These are phyloP conservation scores for Uronychia setigera DNA, from an alignment of 73 alveolate genomes.

Conservation along the genomic window DNA sequence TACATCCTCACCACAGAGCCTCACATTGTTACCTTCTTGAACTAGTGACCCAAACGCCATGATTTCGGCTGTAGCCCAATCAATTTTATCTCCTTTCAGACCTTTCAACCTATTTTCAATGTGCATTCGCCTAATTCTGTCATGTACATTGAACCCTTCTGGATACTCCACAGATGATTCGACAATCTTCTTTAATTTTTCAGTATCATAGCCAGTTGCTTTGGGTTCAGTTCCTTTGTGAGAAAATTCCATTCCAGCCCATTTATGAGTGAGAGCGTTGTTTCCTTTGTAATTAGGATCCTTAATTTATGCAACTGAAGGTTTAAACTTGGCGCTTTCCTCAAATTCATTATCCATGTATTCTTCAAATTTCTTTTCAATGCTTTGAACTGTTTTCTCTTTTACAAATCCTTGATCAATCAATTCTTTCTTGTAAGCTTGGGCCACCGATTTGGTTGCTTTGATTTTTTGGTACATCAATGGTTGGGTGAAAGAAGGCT, in stretches of 20 bases:
- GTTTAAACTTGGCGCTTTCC: conserved; percentile 48
- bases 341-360: conserved; percentile 75
- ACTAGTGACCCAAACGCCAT: conserved; percentile 86
- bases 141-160: conserved; percentile 64
- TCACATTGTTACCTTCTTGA: conserved; percentile 77
- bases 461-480: conserved; percentile 74
- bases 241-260: conserved; percentile 75
- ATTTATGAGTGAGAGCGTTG: conserved; percentile 72
- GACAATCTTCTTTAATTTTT: conserved; percentile 54
- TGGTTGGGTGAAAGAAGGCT: conserved; percentile 85
- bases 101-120: conserved; percentile 63
- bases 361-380: conserved; percentile 48
- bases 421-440: conserved; percentile 60
- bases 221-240: conserved; percentile 58
- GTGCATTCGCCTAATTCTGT: conserved; percentile 65
- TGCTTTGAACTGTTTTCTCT: conserved; percentile 49
- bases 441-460: conserved; percentile 53
- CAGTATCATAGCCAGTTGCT: conserved; percentile 51
- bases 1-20: conserved; percentile 83
- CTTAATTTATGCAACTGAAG: conserved; percentile 53
- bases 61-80: conserved; percentile 92
- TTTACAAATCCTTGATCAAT: conserved; percentile 61
- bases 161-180: conserved; percentile 72
- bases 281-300: conserved; percentile 68
- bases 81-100: conserved; percentile 60